Evolutionary conservation across 441 rosid species (phyloP), one percentile per base, ranked within the genome.

Genomic region (Biscutella laevigata): DNA sequence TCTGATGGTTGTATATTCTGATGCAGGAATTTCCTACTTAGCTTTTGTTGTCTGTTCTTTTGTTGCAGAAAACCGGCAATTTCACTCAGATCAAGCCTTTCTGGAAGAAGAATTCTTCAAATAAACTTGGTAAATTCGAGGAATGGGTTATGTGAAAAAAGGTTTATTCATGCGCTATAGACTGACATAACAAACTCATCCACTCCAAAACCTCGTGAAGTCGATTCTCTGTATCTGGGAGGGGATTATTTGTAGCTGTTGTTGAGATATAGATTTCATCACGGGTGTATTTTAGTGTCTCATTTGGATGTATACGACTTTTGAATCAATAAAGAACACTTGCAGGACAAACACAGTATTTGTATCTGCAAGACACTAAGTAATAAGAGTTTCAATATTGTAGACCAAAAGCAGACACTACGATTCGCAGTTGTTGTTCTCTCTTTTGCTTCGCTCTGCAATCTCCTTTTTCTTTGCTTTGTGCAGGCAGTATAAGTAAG

Each of bases 21-120:
- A 11, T 50, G 35, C 9, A 41, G 48, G 49, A 17, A 16, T 22
- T 11, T 57, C 15, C 24, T 20, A 4, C 28, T 42, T 14, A 11
- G 54, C 37, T 47, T 28, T 37, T 36, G 43, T 36, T 59, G 57
- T 30, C 55, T 59, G 45, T 45, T 10, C 11, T 32, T 29, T 37
- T 11, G 13, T 29, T 59, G 13, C 66, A 66, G 71, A 59, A 39
- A 45, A 66, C 66, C 1, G 66, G 71, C 1, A 66, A 66, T 59
- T 53, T 39, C 40, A 66, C 66, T 12, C 57, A 22, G 51, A 66
- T 66, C 27, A 66, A 59, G 22, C 71, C 66, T 8, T 66, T 66
- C 15, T 59, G 66, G 71, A 59, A 59, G 61, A 66, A 66, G 28
- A 15, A 46, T 13, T 33, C 61, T 20, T 37, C 61, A 3, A 53